phyloP scores from a whole-genome alignment of 2,329 filamentous ascomycete genomes.

The Xylogone sp. region DNA sequence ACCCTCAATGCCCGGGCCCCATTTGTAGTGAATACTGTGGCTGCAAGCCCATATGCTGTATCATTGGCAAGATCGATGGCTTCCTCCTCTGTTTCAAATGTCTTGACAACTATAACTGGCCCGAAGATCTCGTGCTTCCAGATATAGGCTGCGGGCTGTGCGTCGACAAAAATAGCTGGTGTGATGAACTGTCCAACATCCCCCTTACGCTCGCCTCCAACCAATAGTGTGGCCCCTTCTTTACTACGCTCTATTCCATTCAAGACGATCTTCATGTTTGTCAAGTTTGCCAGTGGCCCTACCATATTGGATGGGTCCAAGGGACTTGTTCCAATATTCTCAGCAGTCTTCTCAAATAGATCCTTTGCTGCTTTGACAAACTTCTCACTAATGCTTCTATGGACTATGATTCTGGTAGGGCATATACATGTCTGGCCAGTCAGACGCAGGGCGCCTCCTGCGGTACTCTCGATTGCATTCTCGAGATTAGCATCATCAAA shows the following conservation, averaged over 20 bases:
- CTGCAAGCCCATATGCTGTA: slow-evolving; percentile 62
- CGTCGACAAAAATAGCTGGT: slow-evolving; percentile 45
- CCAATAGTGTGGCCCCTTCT: neutral
- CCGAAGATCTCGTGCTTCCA: slow-evolving; percentile 53
- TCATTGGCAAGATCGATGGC: slow-evolving; percentile 59
- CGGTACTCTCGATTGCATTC: slow-evolving; percentile 38
- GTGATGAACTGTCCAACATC: slow-evolving; percentile 53
- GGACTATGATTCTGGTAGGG: slow-evolving; percentile 68
- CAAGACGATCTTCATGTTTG: neutral
- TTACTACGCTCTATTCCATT: neutral
- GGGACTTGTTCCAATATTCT: slow-evolving; percentile 22
- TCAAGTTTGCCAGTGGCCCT: neutral
- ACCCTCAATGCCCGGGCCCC: slow-evolving; percentile 41
- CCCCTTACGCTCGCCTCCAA: neutral
- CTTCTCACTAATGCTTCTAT: slow-evolving; percentile 50
- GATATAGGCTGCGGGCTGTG: slow-evolving; percentile 13
- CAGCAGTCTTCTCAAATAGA: slow-evolving; percentile 42
- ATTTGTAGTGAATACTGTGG: slow-evolving; percentile 59
- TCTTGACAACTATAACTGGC: slow-evolving; percentile 51
- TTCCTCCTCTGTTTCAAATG: slow-evolving; percentile 52
- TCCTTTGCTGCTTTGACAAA: slow-evolving; percentile 47
- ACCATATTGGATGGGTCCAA: neutral
- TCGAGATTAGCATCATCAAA: slow-evolving; percentile 41
- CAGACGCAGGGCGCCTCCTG: slow-evolving; percentile 1
- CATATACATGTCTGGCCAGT: slow-evolving; percentile 75